Percentiles rank a stretch among this genome's conserved stretches.
Evolutionary conservation across 495 filamentous ascomycete species (phyloP).

Genomic region (Lasiosphaeria hispida): DNA sequence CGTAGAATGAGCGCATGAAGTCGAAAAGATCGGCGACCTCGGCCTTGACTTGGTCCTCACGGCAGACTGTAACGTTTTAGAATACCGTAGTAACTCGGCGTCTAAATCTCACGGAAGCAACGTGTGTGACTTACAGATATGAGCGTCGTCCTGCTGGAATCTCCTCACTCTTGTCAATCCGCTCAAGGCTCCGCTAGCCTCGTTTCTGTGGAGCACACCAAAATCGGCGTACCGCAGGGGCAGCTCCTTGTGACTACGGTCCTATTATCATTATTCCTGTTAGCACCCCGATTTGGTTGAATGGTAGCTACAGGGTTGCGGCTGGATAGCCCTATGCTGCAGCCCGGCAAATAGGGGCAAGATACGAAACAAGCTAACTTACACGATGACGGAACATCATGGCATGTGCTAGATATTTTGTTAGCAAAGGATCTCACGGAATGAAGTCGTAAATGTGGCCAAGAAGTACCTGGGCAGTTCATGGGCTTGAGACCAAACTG

Average conservation of each 20-base stretch:
- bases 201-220: constrained; percentile 90
- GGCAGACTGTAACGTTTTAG: constrained; percentile 20
- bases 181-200: constrained; percentile 85
- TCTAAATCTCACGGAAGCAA: neutral
- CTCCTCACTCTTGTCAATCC: constrained; percentile 88
- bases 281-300: too few species aligned
- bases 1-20: constrained; percentile 80
- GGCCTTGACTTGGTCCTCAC: constrained; percentile 60
- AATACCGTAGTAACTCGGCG: neutral
- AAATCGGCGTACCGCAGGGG: constrained; percentile 92
- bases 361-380: neutral
- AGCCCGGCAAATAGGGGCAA: too few species aligned
- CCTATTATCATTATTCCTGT: neutral
- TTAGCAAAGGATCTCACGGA: constrained; percentile 60
- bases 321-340: too few species aligned
- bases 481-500: constrained; percentile 89
- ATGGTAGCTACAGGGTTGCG: too few species aligned
- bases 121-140: constrained; percentile 61
- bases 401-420: constrained; percentile 23
- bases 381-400: constrained; percentile 37
- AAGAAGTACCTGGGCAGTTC: constrained; percentile 77
- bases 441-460: constrained; percentile 62
- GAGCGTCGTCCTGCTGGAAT: constrained; percentile 93
- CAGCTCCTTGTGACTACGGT: constrained; percentile 84
- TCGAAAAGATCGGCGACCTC: constrained; percentile 89